Evolutionary conservation across 441 rosid species (phyloP), one percentile per base, ranked within the genome.

Genomic region (Eugenia klotzschiana): DNA sequence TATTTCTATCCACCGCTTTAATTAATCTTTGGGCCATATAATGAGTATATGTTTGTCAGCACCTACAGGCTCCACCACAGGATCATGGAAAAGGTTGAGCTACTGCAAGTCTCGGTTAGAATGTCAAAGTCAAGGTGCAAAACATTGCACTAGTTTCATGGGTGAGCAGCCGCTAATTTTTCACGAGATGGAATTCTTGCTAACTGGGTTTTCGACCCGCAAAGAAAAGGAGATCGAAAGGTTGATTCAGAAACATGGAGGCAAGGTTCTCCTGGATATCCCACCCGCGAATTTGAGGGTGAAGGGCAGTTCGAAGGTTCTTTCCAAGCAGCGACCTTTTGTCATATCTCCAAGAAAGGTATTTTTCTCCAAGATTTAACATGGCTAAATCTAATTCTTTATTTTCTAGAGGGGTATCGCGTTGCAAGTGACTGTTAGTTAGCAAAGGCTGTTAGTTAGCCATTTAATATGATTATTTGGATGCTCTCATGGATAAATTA

Each of bases 331-430:
- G 83, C 92, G 79, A 85, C 93, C 93, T 51, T 73, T 92, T 55
- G 81, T 94, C 79, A 83, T 94, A 82, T 89, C 91, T 81, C 82
- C 89, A 26, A 92, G 89, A 87, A 94, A 92, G 94, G 94, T 93
- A n/a, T 51, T 27, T 73, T 79, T 50, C 54, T 26, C 23, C 15
- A 69, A 37, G 46, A 37, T 9, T 20, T 20, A 64, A 69, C 8
- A 2, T 69, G 77, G 77, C 77, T 69, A 33, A 60, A 37, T 69
- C 77, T 69, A 69, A 20, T 10, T 69, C 77, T 69, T 37, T 37
- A 37, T 20, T 18, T 33, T 33, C 10, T 33, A 20, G 25, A 18
- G 12, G n/a, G n/a, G 14, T 64, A 10, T 20, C 7, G 5, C 2
- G 1, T 37, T 69, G 77, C 49, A 69, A 18, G 23, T 69, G 13